Conservation (phyloP, 768 basidiomycete genomes). For the Mycena chlorophos region DNA sequence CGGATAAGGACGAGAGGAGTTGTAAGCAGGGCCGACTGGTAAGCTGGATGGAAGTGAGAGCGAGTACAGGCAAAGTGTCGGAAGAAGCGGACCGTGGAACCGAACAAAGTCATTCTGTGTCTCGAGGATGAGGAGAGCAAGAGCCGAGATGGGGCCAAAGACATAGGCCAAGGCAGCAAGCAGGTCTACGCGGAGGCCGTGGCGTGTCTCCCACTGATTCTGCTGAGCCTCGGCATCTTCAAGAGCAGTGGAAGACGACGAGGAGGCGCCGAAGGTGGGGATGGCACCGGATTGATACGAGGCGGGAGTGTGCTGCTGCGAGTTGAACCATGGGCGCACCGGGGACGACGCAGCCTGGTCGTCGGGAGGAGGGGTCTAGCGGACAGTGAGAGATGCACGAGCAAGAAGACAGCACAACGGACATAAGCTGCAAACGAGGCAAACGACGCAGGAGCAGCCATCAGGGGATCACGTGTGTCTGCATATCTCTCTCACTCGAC, state of each 20-base stretch:
- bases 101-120: slow-evolving; percentile 76
- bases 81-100: slow-evolving; percentile 58
- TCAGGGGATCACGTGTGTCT: slow-evolving; percentile 10
- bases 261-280: slow-evolving; percentile 53
- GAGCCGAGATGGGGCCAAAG: slow-evolving; percentile 69
- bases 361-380: slow-evolving; percentile 60
- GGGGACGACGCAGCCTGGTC: slow-evolving; percentile 40
- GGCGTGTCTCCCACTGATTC: slow-evolving; percentile 72
- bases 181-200: slow-evolving; percentile 65
- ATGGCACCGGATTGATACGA: slow-evolving; percentile 75
- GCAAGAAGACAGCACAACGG: slow-evolving; percentile 20
- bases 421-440: slow-evolving; percentile 67
- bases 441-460: slow-evolving; percentile 44
- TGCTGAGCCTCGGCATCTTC: slow-evolving; percentile 44
- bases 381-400: slow-evolving; percentile 8
- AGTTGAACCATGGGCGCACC: slow-evolving; percentile 55
- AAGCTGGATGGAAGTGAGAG: slow-evolving; percentile 46
- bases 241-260: slow-evolving; percentile 32
- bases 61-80: slow-evolving; percentile 1
- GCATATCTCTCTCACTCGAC: slow-evolving; percentile 29
- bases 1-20: slow-evolving; percentile 60
- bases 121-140: slow-evolving; percentile 68
- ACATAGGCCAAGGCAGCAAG: slow-evolving; percentile 66
- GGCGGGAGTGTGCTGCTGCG: slow-evolving; percentile 32
- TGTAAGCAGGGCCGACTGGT: slow-evolving; percentile 73